Evolutionary conservation across 345 rosid species (phyloP).

Genomic region (Eucalyptus decipiens): DNA sequence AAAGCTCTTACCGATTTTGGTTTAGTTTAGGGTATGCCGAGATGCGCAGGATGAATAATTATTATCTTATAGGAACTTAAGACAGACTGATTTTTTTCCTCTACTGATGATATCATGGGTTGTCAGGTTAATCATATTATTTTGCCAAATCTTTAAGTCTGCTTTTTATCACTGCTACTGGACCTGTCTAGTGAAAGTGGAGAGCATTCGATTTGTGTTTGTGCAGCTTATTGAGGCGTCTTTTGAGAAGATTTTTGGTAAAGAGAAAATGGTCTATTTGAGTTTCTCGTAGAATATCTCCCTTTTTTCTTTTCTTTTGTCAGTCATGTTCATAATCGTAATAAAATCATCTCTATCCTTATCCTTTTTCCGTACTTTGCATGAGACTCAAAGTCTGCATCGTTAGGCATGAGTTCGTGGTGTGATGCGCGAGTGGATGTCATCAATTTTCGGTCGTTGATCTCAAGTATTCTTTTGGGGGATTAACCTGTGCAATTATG

Average conservation of each 20-base stretch:
- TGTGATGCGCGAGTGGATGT: not conserved
- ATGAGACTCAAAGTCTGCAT: not conserved
- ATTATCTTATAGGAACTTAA: not conserved
- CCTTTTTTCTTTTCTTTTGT: not conserved
- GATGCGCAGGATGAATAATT: not conserved
- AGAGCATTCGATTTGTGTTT: not conserved
- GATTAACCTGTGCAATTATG: not conserved
- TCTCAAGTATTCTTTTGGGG: not conserved
- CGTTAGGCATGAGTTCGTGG: not conserved
- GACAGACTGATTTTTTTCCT: not conserved
- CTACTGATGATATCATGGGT: not conserved
- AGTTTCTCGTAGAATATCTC: not conserved
- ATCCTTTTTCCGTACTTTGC: not conserved
- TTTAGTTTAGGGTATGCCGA: not conserved
- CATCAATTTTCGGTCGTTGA: not conserved
- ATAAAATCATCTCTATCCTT: not conserved
- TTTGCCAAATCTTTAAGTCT: not conserved
- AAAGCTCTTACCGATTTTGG: not conserved
- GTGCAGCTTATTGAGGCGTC: not conserved
- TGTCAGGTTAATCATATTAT: not conserved
- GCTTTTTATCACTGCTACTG: not conserved
- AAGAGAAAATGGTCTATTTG: not conserved
- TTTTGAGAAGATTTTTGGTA: not conserved
- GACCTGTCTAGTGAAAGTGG: not conserved
- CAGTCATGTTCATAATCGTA: not conserved